Conservation (phyloP, 495 filamentous ascomycete species). For the Lepidopterella palustris region DNA sequence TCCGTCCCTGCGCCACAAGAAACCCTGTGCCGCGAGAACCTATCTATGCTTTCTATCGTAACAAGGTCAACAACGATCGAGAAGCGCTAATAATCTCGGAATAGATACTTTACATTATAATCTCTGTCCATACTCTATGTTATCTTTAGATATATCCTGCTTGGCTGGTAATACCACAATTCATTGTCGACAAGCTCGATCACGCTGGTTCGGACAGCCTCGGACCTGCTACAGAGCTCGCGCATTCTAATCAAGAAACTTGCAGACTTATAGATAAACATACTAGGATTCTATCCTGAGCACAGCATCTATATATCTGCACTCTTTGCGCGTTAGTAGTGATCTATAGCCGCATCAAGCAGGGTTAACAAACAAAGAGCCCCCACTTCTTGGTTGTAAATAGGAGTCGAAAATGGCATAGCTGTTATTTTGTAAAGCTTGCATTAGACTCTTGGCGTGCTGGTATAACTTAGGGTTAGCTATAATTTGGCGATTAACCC, state of each 20-base stretch:
- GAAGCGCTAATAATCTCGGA: background rate
- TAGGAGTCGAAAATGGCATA: no score
- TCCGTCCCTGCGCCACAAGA: no score
- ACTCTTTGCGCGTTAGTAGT: background rate
- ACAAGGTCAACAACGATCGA: background rate
- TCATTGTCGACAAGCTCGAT: slow-evolving; percentile 3
- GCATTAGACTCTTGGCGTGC: no score
- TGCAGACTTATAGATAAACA: slow-evolving; percentile 6
- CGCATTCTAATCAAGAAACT: background rate
- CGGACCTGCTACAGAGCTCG: slow-evolving; percentile 1
- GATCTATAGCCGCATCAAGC: background rate
- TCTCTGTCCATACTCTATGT: slow-evolving; percentile 3
- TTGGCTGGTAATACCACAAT: slow-evolving; percentile 12
- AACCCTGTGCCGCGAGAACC: no score
- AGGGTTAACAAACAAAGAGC: no score
- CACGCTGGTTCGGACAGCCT: slow-evolving; percentile 4
- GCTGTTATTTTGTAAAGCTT: no score
- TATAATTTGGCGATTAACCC: no score
- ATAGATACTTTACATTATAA: slow-evolving; percentile 5
- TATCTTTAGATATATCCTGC: background rate
- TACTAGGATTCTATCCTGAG: slow-evolving; percentile 4
- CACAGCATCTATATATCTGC: slow-evolving; percentile 2
- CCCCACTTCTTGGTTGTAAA: no score
- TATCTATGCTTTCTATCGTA: slow-evolving; percentile 4
- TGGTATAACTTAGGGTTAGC: no score